A percentile compares a stretch with the other conserved stretches of the same genome.
These are phyloP conservation scores for Symbiodinium natans DNA, from an alignment of 73 alveolate genomes.

Conservation along the genomic window DNA sequence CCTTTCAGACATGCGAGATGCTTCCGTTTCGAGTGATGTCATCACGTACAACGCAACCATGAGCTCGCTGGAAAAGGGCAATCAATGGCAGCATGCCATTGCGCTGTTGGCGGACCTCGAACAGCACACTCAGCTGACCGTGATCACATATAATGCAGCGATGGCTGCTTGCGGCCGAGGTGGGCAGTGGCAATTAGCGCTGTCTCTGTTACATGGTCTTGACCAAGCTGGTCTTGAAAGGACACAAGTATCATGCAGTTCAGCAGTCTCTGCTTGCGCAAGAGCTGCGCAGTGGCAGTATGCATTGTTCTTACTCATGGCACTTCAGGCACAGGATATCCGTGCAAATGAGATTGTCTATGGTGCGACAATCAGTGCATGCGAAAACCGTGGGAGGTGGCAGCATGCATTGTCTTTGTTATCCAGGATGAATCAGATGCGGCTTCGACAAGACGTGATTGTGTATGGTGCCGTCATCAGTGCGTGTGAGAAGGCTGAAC, in stretches of 20 bases:
- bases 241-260: not conserved
- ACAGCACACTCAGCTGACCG: not conserved
- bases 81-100: not conserved
- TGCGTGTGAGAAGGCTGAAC: not conserved
- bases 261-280: not conserved
- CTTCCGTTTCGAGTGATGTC: not conserved
- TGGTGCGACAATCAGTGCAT: not conserved
- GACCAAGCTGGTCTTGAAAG: not conserved
- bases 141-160: not conserved
- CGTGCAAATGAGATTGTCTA: not conserved
- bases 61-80: not conserved
- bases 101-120: not conserved
- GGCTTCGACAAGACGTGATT: not conserved
- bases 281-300: not conserved
- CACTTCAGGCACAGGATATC: not conserved
- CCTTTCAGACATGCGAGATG: not conserved
- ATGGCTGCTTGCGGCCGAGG: not conserved
- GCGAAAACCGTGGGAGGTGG: slow-evolving; percentile 11
- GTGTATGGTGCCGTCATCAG: slow-evolving; percentile 1
- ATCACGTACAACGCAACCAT: slow-evolving; percentile 1
- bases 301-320: not conserved
- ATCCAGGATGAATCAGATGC: not conserved
- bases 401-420: not conserved
- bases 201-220: not conserved
- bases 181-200: not conserved